Conservation (phyloP, 1,284 basidiomycete species). For the Austropuccinia psidii region DNA sequence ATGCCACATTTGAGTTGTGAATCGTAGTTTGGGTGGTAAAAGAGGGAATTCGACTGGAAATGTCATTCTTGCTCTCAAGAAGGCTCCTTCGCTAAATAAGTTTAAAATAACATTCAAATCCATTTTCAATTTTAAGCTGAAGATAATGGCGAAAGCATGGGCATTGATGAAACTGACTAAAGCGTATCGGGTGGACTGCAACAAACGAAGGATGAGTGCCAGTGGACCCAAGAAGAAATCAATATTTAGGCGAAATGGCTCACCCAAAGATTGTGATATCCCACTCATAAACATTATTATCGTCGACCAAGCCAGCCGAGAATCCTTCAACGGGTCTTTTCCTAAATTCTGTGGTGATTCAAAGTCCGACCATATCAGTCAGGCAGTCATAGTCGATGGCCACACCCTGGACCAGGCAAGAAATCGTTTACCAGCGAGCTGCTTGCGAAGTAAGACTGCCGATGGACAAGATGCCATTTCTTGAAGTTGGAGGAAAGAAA, state of each 20-base stretch:
- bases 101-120: constrained; percentile 1
- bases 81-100: constrained; percentile 69
- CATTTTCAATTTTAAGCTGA: neutral
- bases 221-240: neutral
- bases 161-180: constrained; percentile 56
- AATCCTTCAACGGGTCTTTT: constrained; percentile 88
- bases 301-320: constrained; percentile 87
- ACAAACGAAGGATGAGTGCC: neutral
- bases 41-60: constrained; percentile 64
- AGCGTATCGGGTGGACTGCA: constrained; percentile 74
- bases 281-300: constrained; percentile 88
- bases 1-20: constrained; percentile 49
- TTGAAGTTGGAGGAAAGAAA: too few relatives aligned
- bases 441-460: constrained; percentile 30
- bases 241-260: neutral
- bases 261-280: constrained; percentile 55
- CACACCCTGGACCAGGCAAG: neutral
- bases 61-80: constrained; percentile 75
- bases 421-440: constrained; percentile 11
- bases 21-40: constrained; percentile 47
- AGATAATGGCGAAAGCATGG: constrained; percentile 5
- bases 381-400: neutral
- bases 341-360: constrained; percentile 58
- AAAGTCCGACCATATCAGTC: neutral
- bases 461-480: constrained; percentile 33